Percentiles rank a stretch among this genome's conserved stretches.
Conservation (phyloP, 2,329 filamentous ascomycete genomes). For the Alternaria dauci region DNA sequence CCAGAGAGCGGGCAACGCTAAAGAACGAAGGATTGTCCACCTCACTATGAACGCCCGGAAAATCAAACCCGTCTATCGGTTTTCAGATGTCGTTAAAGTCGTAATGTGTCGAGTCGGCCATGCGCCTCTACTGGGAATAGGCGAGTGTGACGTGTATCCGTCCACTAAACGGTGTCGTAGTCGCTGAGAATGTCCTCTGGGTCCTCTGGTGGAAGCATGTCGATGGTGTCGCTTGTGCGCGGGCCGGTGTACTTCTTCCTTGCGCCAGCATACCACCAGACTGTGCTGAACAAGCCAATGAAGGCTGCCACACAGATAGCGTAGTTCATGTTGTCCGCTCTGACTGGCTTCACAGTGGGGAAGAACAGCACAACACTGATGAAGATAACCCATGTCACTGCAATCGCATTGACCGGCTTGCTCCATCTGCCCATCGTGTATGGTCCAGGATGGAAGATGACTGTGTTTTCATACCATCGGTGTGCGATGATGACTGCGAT, state of each 20-base stretch:
- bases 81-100: slow-evolving; percentile 7
- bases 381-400: slow-evolving; percentile 68
- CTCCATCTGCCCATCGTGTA: slow-evolving; percentile 66
- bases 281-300: slow-evolving; percentile 59
- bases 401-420: slow-evolving; percentile 63
- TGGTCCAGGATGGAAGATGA: slow-evolving; percentile 65
- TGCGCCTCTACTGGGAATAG: not conserved
- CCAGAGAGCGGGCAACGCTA: not conserved
- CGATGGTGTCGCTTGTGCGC: slow-evolving; percentile 63
- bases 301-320: slow-evolving; percentile 56
- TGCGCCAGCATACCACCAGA: slow-evolving; percentile 56
- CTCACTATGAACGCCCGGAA: not conserved
- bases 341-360: slow-evolving; percentile 55
- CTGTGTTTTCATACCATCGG: slow-evolving; percentile 61
- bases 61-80: not conserved
- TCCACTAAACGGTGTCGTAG: slow-evolving; percentile 38
- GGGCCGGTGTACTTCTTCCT: slow-evolving; percentile 65
- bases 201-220: slow-evolving; percentile 53
- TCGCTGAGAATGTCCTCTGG: slow-evolving; percentile 50
- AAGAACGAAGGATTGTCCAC: not conserved
- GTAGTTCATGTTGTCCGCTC: slow-evolving; percentile 58
- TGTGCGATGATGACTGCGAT: slow-evolving; percentile 68
- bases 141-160: not conserved
- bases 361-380: slow-evolving; percentile 69
- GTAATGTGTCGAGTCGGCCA: not conserved